Base-by-base conservation (phyloP, 306 rosid species). In the Vigna radiata region DNA sequence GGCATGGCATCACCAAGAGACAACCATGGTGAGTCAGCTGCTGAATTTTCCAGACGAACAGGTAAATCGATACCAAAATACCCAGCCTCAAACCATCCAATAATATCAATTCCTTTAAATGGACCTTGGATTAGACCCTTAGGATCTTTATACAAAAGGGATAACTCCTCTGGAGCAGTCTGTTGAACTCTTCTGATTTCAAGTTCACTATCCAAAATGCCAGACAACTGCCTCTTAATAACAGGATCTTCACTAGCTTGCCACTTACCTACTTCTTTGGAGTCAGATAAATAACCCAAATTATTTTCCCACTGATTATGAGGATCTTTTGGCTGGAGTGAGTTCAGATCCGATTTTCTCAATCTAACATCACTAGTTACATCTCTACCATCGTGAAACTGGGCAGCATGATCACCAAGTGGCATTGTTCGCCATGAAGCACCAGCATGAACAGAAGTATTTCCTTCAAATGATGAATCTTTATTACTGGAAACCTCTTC, bases 1-100 rank as follows among this genome's bases (percentile, higher is more conserved):
- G 99, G 99, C 99, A 96, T 96, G 15, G 68, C 89, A 83, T 92
- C 98, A 58, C 97, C 99, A 52, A 96, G 99, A 61, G 97, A 66
- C 25, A 68, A 23, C 90, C 96, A 96, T 3, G 98, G 91, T 9
- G 83, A 67, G 67, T 89, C 97, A 50, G 54, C 81, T 3, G 90
- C 79, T 15, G 96, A 88, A 76, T 71, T 83, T 81, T 76, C 88
- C 75, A 47, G 80, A 31, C 91, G 88, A 48, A 92, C 98, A 61
- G 81, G 90, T 79, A 96, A 85, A 72, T 96, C 99, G 65, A 96
- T 88, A 73, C 99, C 99, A 89, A 96, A 96, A 84, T 92, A 96
- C 31, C 97, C 99, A 62, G 88, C 88, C 87, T 96, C 99, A 80
- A 92, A 89, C 99, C 99, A 96, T 37, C 95, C 96, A 82, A 96